A percentile compares a stretch with the other conserved stretches of the same genome.
Evolutionary conservation across 257 asterid species (phyloP).

Genomic region (Leonotis leonurus): DNA sequence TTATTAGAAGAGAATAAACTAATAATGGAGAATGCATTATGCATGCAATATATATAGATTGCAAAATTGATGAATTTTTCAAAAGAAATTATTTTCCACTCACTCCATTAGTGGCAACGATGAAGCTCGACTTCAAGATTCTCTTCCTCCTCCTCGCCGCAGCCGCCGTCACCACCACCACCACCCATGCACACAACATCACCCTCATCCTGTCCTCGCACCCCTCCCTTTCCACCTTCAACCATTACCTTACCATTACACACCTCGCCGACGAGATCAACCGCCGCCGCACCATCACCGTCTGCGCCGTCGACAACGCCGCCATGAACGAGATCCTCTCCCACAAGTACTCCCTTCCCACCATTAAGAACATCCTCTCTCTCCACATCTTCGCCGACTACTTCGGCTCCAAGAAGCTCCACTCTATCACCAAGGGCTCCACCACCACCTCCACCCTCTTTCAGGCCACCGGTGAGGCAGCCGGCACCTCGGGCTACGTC

Average conservation of each 20-base stretch:
- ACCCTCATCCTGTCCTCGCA: conserved; percentile 61
- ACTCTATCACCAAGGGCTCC: conserved; percentile 56
- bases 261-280: conserved; percentile 87
- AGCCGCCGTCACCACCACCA: conserved; percentile 13
- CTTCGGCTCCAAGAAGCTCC: conserved; percentile 77
- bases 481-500: conserved; percentile 79
- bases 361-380: conserved; percentile 63
- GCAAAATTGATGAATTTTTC: not conserved
- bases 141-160: conserved; percentile 13
- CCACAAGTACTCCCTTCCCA: conserved; percentile 39
- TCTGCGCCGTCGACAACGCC: conserved; percentile 74
- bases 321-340: conserved; percentile 57
- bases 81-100: not conserved
- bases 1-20: too few species aligned
- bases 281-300: conserved; percentile 82
- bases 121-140: conserved; percentile 12
- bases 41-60: not conserved
- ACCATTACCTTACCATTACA: conserved; percentile 72
- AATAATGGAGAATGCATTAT: too few species aligned
- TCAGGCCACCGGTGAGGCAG: conserved; percentile 88
- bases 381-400: conserved; percentile 84
- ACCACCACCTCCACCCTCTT: conserved; percentile 75
- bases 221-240: conserved; percentile 77
- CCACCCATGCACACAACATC: conserved; percentile 58
- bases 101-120: not conserved